Conservation (phyloP, 257 asterid genomes). For the Nicotiana obtusifolia region DNA sequence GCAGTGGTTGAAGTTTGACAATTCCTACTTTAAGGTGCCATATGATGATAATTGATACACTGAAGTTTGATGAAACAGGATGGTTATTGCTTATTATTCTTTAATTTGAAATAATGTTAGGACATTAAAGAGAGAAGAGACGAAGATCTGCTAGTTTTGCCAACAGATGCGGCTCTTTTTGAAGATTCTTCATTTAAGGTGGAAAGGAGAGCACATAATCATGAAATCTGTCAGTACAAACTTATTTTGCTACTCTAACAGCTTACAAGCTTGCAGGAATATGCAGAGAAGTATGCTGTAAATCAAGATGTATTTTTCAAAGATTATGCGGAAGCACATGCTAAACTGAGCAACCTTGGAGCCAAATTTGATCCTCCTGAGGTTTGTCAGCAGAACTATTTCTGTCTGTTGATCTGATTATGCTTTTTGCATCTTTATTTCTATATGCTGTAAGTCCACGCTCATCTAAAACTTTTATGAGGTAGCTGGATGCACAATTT, state of each 20-base stretch:
- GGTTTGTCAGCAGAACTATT: conserved; percentile 33
- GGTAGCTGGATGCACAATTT: neutral
- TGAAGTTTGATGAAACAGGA: neutral
- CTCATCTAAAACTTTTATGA: neutral
- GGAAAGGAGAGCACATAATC: conserved; percentile 5
- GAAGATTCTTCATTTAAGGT: conserved; percentile 99
- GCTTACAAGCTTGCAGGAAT: conserved; percentile 39
- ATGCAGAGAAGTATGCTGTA: conserved; percentile 86
- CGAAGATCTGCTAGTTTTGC: conserved; percentile 85
- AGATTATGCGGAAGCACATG: conserved; percentile 95
- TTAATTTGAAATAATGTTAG: conserved; percentile 29
- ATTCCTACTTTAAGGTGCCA: conserved; percentile 84
- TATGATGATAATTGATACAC: neutral
- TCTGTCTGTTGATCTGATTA: neutral
- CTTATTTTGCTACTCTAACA: neutral
- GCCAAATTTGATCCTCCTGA: conserved; percentile 94
- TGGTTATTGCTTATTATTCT: conserved; percentile 15
- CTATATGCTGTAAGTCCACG: neutral
- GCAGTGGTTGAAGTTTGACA: conserved; percentile 92
- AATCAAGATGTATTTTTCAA: conserved; percentile 85
- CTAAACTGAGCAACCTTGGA: conserved; percentile 92
- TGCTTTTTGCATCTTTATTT: neutral
- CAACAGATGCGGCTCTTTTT: conserved; percentile 89
- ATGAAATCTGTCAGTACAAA: neutral
- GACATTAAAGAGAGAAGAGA: conserved; percentile 82